Evolutionary conservation across 495 filamentous ascomycete species (phyloP).

Genomic region (Pseudoneurospora amorphoporcata): DNA sequence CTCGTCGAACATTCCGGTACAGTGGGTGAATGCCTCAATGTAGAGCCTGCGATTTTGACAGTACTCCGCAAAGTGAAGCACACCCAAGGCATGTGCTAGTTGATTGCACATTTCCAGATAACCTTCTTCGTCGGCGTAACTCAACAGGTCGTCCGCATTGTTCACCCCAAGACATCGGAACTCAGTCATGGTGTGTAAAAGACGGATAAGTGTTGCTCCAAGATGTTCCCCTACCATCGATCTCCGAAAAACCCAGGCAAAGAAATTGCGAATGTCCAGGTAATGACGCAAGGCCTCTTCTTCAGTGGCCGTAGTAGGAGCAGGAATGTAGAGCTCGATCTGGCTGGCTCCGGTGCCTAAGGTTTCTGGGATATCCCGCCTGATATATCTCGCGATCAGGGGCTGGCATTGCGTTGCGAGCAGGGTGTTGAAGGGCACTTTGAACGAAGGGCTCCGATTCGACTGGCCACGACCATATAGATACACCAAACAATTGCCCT

Average conservation of each 20-base stretch:
- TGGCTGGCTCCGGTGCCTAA: constrained; percentile 5
- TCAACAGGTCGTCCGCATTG: constrained; percentile 42
- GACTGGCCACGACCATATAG: constrained; percentile 51
- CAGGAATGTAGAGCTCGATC: constrained; percentile 53
- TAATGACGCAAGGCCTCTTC: constrained; percentile 46
- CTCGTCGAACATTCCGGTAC: constrained; percentile 53
- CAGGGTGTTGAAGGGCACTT: constrained; percentile 40
- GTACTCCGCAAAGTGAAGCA: constrained; percentile 51
- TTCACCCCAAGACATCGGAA: constrained; percentile 35
- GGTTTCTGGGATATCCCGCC: constrained; percentile 15
- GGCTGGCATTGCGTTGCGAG: constrained; percentile 40
- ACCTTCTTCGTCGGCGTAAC: constrained; percentile 48
- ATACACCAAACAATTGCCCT: constrained; percentile 54
- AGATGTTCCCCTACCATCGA: constrained; percentile 51
- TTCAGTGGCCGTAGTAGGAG: constrained; percentile 38
- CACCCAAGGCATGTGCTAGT: constrained; percentile 48
- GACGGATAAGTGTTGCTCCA: constrained; percentile 43
- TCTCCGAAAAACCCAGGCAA: constrained; percentile 51
- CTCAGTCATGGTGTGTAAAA: constrained; percentile 48
- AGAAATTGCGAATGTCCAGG: constrained; percentile 56
- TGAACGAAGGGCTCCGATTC: constrained; percentile 49
- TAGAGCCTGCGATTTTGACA: constrained; percentile 46
- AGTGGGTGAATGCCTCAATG: constrained; percentile 56
- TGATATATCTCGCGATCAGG: constrained; percentile 41
- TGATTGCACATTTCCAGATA: constrained; percentile 51